These are phyloP conservation scores for Ciborinia camelliae DNA, from an alignment of 2,329 filamentous ascomycete species.

Conservation along the genomic window DNA sequence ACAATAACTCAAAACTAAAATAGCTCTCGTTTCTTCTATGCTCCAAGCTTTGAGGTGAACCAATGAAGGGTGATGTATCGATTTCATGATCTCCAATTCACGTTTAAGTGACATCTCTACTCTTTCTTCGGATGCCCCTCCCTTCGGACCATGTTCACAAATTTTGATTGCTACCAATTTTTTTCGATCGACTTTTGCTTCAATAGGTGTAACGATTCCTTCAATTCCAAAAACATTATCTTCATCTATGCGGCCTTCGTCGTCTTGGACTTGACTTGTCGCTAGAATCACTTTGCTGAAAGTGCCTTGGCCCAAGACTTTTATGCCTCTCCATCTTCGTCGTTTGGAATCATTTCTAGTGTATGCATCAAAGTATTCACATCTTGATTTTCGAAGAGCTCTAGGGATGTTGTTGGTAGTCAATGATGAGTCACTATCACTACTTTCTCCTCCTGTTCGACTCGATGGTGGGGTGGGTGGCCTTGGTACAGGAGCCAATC, in stretches of 20 bases:
- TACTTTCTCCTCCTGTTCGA: slow-evolving; percentile 58
- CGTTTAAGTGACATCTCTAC: slow-evolving; percentile 91
- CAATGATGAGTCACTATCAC: slow-evolving; percentile 47
- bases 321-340: slow-evolving; percentile 74
- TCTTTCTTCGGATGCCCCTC: slow-evolving; percentile 87
- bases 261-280: slow-evolving; percentile 65
- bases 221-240: slow-evolving; percentile 35
- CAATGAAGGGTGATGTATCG: slow-evolving; percentile 82
- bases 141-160: slow-evolving; percentile 89
- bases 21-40: slow-evolving; percentile 74
- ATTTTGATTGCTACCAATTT: slow-evolving; percentile 92
- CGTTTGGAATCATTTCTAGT: slow-evolving; percentile 66
- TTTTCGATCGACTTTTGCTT: slow-evolving; percentile 57
- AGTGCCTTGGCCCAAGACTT: slow-evolving; percentile 83
- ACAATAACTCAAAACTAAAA: slow-evolving; percentile 87
- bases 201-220: slow-evolving; percentile 36
- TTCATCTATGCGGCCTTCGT: slow-evolving; percentile 43
- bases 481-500: slow-evolving; percentile 60
- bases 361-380: slow-evolving; percentile 68
- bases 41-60: slow-evolving; percentile 91
- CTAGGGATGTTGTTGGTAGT: slow-evolving; percentile 40
- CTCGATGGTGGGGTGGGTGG: slow-evolving; percentile 81
- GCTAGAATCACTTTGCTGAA: slow-evolving; percentile 94
- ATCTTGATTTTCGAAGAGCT: slow-evolving; percentile 39
- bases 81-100: slow-evolving; percentile 90